phyloP scores from a whole-genome alignment of 1,139 yeast species.

The Diutina pseudorugosa region DNA sequence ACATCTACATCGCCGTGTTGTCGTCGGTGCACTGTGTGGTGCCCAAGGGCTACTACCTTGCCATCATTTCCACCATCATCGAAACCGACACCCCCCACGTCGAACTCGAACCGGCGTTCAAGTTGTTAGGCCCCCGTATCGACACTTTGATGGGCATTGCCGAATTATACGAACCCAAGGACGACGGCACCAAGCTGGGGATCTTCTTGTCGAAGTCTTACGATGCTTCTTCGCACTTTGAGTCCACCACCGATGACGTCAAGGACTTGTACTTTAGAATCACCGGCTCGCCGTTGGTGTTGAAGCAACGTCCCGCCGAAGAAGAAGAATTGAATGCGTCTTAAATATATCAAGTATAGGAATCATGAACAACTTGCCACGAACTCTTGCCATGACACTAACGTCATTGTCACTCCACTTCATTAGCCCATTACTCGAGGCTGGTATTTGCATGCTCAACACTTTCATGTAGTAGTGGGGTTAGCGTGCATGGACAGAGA shows the following conservation, averaged over 20 bases:
- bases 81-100: slow-evolving; percentile 91
- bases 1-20: slow-evolving; percentile 85
- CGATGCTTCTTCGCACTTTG: slow-evolving; percentile 94
- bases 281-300: slow-evolving; percentile 82
- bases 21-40: slow-evolving; percentile 88
- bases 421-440: too few relatives aligned
- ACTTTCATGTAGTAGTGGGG: too few relatives aligned
- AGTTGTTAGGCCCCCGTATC: slow-evolving; percentile 62
- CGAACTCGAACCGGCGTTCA: slow-evolving; percentile 91
- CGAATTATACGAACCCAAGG: slow-evolving; percentile 77
- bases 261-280: slow-evolving; percentile 83
- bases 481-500: neutral
- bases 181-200: slow-evolving; percentile 71
- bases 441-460: too few relatives aligned
- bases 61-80: slow-evolving; percentile 87
- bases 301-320: slow-evolving; percentile 35
- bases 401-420: too few relatives aligned
- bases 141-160: slow-evolving; percentile 96
- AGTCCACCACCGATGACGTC: slow-evolving; percentile 91
- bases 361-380: neutral
- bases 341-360: neutral
- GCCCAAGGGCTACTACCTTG: slow-evolving; percentile 81
- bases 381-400: neutral
- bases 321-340: slow-evolving; percentile 3
- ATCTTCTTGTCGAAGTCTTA: slow-evolving; percentile 80